phyloP scores from a whole-genome alignment of 495 filamentous ascomycete species.

The Aspergillus biplanus region DNA sequence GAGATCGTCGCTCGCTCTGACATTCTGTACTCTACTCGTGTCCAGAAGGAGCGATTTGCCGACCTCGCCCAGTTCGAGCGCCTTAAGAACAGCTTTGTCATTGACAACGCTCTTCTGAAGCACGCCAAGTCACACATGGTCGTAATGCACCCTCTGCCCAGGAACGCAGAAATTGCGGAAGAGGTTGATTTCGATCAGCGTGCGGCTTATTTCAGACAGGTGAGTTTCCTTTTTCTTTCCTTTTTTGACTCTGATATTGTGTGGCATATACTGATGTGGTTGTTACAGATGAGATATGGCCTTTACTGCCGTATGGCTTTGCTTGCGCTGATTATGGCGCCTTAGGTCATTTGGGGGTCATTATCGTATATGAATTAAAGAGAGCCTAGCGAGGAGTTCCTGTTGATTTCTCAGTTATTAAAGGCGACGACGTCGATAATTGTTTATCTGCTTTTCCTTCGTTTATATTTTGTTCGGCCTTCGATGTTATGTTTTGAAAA shows the following conservation, averaged over 20 bases:
- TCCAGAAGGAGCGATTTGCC: conserved; percentile 93
- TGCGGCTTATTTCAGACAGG: conserved; percentile 98
- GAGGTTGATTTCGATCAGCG: conserved; percentile 97
- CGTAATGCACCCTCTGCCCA: conserved; percentile 92
- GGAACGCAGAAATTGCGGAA: conserved; percentile 89
- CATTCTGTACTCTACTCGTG: conserved; percentile 92
- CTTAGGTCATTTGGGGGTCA: conserved; percentile 37
- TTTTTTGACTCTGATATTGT: not conserved
- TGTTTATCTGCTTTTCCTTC: conserved; percentile 32
- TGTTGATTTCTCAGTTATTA: conserved; percentile 14
- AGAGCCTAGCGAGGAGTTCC: conserved; percentile 11
- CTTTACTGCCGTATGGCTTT: conserved; percentile 97
- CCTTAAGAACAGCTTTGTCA: conserved; percentile 82
- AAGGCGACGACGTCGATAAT: conserved; percentile 28
- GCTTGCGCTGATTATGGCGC: conserved; percentile 86
- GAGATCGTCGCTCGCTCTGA: conserved; percentile 84
- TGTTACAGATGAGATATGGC: conserved; percentile 88
- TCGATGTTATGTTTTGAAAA: conserved; percentile 37
- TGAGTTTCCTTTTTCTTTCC: conserved; percentile 50
- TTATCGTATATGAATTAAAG: conserved; percentile 17
- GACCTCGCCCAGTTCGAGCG: conserved; percentile 78
- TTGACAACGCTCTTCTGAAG: conserved; percentile 89
- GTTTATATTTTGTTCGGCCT: conserved; percentile 14
- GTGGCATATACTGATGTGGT: conserved; percentile 42
- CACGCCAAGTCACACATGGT: conserved; percentile 88